Conservation (phyloP, 2,329 filamentous ascomycete genomes). For the Fusarium illudens region DNA sequence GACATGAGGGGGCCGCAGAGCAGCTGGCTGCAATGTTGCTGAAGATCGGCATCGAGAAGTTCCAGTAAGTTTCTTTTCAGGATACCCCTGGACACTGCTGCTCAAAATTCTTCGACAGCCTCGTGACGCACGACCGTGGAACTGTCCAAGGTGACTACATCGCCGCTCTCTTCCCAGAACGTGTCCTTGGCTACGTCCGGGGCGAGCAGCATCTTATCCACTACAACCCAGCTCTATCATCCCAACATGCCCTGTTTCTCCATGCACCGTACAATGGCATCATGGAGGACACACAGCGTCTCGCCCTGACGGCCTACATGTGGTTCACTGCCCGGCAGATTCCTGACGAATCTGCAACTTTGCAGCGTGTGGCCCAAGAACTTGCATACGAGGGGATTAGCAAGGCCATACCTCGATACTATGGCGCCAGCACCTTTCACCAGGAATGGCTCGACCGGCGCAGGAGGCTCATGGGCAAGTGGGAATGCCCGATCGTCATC, state of each 20-base stretch:
- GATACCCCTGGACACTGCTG: too few species aligned
- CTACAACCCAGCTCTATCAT: background rate
- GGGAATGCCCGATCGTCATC: background rate
- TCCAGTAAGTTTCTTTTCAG: background rate
- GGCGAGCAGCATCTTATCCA: background rate
- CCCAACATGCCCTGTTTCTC: background rate
- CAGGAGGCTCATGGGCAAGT: background rate
- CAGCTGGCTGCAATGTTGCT: background rate
- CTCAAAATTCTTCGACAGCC: background rate
- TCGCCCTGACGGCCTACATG: background rate
- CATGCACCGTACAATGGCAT: background rate
- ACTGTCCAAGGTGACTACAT: background rate
- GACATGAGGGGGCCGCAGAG: background rate
- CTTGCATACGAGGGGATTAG: background rate
- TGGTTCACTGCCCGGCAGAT: background rate
- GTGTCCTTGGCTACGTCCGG: background rate
- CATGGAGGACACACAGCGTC: background rate
- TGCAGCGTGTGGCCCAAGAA: background rate
- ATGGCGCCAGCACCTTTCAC: constrained; percentile 4
- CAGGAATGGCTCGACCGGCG: constrained; percentile 5
- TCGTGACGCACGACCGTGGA: background rate
- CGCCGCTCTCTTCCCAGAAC: background rate
- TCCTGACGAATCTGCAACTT: background rate
- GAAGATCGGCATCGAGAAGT: background rate
- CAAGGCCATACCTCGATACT: constrained; percentile 2